Evolutionary conservation across 495 filamentous ascomycete species (phyloP).

Genomic region (Bathelium albidoporum): DNA sequence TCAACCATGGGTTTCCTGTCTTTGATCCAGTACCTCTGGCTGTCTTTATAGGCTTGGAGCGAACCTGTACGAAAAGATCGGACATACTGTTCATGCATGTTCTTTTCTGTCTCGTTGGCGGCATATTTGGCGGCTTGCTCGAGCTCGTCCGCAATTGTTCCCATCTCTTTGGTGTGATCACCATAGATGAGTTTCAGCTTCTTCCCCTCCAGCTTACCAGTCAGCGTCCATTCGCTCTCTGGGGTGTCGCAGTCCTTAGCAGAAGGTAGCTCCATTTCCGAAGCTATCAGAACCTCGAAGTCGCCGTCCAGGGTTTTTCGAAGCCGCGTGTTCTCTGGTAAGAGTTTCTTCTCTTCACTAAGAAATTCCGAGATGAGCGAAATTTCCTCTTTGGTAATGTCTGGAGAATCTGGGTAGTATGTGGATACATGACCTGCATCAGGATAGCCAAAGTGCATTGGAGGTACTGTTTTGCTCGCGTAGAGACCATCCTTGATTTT

Average conservation of each 20-base stretch:
- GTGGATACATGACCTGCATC: constrained; percentile 75
- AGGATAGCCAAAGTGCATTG: constrained; percentile 80
- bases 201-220: constrained; percentile 56
- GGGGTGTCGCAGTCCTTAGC: constrained; percentile 56
- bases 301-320: constrained; percentile 59
- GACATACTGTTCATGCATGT: constrained; percentile 75
- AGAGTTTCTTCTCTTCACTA: constrained; percentile 54
- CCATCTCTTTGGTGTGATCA: constrained; percentile 72
- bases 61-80: constrained; percentile 79
- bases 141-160: constrained; percentile 58
- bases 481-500: constrained; percentile 67
- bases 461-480: constrained; percentile 48
- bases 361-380: constrained; percentile 59
- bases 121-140: constrained; percentile 65
- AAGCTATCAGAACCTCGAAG: constrained; percentile 79
- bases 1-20: constrained; percentile 86
- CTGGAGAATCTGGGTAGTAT: constrained; percentile 83
- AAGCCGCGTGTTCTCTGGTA: constrained; percentile 82
- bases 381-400: constrained; percentile 81
- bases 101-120: constrained; percentile 73
- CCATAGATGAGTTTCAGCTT: constrained; percentile 69
- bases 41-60: constrained; percentile 78
- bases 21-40: constrained; percentile 83
- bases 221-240: constrained; percentile 53
- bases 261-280: constrained; percentile 49